Conservation (phyloP, 2,329 filamentous ascomycete genomes). For the Apiospora phragmitis region DNA sequence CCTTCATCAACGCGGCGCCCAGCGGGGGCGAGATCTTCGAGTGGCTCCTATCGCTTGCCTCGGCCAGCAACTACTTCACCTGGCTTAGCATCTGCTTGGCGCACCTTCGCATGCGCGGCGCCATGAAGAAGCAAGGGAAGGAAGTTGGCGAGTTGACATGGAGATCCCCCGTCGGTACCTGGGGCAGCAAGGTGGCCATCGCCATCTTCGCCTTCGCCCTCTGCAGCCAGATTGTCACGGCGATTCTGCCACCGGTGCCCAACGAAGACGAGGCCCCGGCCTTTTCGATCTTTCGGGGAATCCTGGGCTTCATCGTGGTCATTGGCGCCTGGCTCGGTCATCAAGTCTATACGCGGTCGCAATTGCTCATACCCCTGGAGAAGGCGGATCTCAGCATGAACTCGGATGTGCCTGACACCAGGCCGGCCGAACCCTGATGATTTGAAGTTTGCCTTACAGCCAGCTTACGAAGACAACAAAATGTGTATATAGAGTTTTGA, state of each 20-base stretch:
- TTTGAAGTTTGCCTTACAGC: background rate
- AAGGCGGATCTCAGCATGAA: background rate
- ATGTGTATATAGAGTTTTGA: background rate
- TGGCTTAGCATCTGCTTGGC: conserved; percentile 48
- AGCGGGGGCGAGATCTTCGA: conserved; percentile 58
- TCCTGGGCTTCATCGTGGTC: conserved; percentile 13
- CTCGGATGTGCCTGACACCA: background rate
- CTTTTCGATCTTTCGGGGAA: background rate
- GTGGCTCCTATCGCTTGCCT: conserved; percentile 50
- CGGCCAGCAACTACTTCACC: conserved; percentile 48
- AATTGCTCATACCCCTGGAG: background rate
- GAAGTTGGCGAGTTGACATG: conserved; percentile 21
- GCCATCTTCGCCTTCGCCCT: conserved; percentile 31
- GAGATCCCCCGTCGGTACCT: conserved; percentile 29
- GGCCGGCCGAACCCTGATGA: background rate
- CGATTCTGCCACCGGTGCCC: conserved; percentile 19
- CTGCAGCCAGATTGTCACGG: conserved; percentile 30
- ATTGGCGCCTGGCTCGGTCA: conserved; percentile 8
- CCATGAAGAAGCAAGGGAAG: conserved; percentile 39
- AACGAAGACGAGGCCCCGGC: background rate
- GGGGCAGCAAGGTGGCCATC: conserved; percentile 30
- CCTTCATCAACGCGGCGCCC: conserved; percentile 65
- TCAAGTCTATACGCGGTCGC: conserved; percentile 4
- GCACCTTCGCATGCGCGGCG: conserved; percentile 46
- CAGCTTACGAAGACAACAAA: background rate